Evolutionary conservation across 2,329 filamentous ascomycete species (phyloP), one percentile per base, ranked within the genome.

Genomic region (Aaosphaeria pasadenensis): DNA sequence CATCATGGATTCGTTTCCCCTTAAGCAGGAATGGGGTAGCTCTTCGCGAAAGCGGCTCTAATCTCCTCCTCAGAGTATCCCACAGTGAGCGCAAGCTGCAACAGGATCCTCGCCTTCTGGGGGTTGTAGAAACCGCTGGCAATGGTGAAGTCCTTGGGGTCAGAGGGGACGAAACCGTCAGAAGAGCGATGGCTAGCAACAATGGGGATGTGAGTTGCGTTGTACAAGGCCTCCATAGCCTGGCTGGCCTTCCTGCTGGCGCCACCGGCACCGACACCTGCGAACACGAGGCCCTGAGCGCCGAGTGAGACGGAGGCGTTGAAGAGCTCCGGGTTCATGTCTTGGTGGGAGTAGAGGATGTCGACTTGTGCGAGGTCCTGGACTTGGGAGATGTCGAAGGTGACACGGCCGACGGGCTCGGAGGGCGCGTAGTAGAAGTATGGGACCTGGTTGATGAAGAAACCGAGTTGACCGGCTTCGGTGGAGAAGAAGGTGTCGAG

Each of bases 401-500:
- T 76, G 74, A 45, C 76, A 74, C 24, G 76, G 63, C 9, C 82
- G 4, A 64, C 54, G 0, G 65, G 65, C 40, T 71, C 67, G 2
- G 74, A 70, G 0, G 82, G 72, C 7, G 74, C 72, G 56, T 76
- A 85, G 72, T 79, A 86, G 71, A 84, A 86, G 56, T 79, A 76
- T 0, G 83, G 81, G 35, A 77, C 71, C 48, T 82, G 73, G 56
- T 82, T 77, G 57, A 83, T 74, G 60, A 86, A 79, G 48, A 75
- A 72, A 33, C 83, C 83, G 0, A 86, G 71, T 50, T 77, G 77
- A 2, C 82, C 63, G 3, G 62, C 62, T 66, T 86, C 83, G 11
- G 70, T 70, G 1, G 77, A 74, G 59, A 76, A 78, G 74, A 86
- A 86, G 6, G 82, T 83, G 58, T 86, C 83, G 43, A 85, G 71